These are phyloP conservation scores for Aquilaria yunnanensis DNA, from an alignment of 345 rosid species.

Conservation along the genomic window DNA sequence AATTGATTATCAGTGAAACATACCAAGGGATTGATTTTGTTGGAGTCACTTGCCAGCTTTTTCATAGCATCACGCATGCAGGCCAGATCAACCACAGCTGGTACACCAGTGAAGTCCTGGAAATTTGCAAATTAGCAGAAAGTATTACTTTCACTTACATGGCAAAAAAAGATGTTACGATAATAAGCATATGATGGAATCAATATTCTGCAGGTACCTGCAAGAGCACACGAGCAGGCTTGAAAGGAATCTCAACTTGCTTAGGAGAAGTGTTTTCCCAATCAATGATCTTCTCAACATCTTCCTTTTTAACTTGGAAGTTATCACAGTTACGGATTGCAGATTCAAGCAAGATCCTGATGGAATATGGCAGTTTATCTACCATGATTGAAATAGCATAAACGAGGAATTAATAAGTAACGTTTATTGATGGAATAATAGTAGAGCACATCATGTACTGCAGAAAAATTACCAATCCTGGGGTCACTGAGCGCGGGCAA, in stretches of 20 bases:
- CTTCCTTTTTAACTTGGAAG: conserved; percentile 88
- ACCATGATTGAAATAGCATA: conserved; percentile 15
- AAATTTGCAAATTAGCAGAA: conserved; percentile 16
- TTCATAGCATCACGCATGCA: conserved; percentile 99
- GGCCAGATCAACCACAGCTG: conserved; percentile 98
- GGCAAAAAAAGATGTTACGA: background rate
- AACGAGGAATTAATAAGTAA: background rate
- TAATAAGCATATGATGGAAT: background rate
- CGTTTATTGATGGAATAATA: no score
- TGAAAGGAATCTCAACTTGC: conserved; percentile 97
- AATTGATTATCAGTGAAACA: background rate
- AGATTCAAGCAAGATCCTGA: conserved; percentile 91
- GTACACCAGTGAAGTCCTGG: conserved; percentile 99
- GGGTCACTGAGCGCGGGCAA: conserved; percentile 94
- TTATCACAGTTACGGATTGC: conserved; percentile 95
- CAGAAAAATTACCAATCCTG: conserved; percentile 57
- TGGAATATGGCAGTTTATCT: conserved; percentile 92
- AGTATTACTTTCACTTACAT: conserved; percentile 3
- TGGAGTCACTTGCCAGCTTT: conserved; percentile 80
- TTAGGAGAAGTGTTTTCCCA: conserved; percentile 90
- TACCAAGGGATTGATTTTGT: conserved; percentile 92
- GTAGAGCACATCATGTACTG: background rate
- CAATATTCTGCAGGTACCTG: conserved; percentile 38
- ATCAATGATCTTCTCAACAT: conserved; percentile 92
- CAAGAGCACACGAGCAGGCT: conserved; percentile 95